phyloP scores from a whole-genome alignment of 148 eudicot species.

The Pouteria glomerata region DNA sequence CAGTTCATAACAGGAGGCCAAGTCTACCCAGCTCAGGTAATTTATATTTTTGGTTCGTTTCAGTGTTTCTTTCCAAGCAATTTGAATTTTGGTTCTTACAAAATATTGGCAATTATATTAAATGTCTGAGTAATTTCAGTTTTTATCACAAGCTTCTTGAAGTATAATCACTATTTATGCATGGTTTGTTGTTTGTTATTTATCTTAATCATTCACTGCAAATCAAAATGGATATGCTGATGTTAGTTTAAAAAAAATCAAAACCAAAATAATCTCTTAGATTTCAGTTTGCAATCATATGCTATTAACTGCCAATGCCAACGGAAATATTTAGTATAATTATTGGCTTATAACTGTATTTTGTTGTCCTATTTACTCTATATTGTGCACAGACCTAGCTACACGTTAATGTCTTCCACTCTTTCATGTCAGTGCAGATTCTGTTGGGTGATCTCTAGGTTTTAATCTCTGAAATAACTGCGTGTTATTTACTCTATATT shows the following conservation, averaged over 20 bases:
- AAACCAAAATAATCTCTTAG: not conserved
- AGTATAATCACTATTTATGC: too few relatives aligned
- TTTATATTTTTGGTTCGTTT: not conserved
- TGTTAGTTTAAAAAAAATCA: too few relatives aligned
- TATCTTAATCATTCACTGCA: too few relatives aligned
- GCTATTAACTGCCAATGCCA: not conserved
- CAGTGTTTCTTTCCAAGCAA: not conserved
- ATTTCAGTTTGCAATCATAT: not conserved
- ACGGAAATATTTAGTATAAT: not conserved
- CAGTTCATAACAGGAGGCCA: conserved; percentile 78
- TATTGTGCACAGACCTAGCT: not conserved
- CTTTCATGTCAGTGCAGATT: conserved; percentile 51
- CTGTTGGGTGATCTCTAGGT: conserved; percentile 76
- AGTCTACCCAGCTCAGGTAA: conserved; percentile 82
- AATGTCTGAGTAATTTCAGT: not conserved
- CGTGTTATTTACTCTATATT: too few relatives aligned
- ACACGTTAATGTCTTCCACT: conserved; percentile 1
- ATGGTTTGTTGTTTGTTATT: too few relatives aligned
- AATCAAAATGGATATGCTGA: too few relatives aligned
- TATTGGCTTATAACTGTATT: not conserved
- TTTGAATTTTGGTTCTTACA: not conserved
- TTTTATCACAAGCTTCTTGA: not conserved
- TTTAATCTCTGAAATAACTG: conserved; percentile 76
- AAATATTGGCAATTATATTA: not conserved
- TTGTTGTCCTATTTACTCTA: not conserved